Evolutionary conservation across 257 asterid genomes (phyloP), one percentile per base, ranked within the genome.

Genomic region (Misopates orontium): DNA sequence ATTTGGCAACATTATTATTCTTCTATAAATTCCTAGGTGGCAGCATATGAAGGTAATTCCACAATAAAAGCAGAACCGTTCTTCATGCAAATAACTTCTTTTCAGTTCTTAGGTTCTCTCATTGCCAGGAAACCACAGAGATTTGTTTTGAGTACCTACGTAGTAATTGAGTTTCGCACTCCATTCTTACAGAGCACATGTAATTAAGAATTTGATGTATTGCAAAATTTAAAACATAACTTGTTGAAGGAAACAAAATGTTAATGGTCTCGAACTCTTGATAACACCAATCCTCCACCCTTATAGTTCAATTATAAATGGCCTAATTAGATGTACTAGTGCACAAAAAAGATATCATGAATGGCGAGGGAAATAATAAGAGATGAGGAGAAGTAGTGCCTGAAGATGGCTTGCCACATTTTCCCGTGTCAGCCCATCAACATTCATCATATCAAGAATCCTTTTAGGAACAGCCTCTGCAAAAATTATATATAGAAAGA

Each of bases 391-490:
- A 65, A 62, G 56, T 64, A 54, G 67, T 76, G 64, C 98, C 96
- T 91, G 98, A 62, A 91, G 98, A 85, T 91, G 97, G 83, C 97
- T 91, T 3, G 97, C 97, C 53, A 91, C 97, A 28, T 91, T 91
- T 68, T 91, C 97, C 68, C 97, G 78, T 0, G 89, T 86, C 64
- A 91, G 91, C 77, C 95, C 89, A 19, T 91, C 95, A 18, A 86
- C 93, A 23, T 86, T 84, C 97, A 91, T 91, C 85, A 88, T 62
- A 73, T 88, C 96, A 62, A 91, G 89, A 71, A 91, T 91, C 78
- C 91, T 84, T 70, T 91, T 91, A 12, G 97, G 96, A 68, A 88
- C 91, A 16, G 97, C 96, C 81, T 86, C 98, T 91, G 91, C 76
- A 66, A 60, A 56, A 62, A 19, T 45, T 17, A 55, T 40, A 24